Conservation (phyloP, 768 basidiomycete genomes). For the Cystobasidium ongulense region DNA sequence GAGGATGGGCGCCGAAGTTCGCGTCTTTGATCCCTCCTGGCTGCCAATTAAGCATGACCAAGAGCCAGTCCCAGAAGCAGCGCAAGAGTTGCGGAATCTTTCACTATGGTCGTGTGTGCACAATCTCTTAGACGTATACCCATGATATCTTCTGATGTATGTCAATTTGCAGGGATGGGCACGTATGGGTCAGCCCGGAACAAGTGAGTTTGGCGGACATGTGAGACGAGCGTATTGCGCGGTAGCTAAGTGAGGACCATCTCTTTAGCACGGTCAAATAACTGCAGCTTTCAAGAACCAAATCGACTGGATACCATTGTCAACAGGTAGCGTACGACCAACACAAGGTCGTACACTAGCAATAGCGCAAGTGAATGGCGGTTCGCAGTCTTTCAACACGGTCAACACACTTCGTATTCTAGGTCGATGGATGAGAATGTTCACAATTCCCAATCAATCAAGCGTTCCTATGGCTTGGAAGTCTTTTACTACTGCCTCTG, state of each 20-base stretch:
- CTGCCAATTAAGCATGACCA: constrained; percentile 39
- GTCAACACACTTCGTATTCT: constrained; percentile 44
- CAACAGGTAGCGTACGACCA: constrained; percentile 44
- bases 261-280: constrained; percentile 46
- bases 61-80: constrained; percentile 3
- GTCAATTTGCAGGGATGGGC: constrained; percentile 35
- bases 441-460: constrained; percentile 43
- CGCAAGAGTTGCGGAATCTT: constrained; percentile 10
- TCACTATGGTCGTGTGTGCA: neutral
- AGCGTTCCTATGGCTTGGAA: constrained; percentile 45
- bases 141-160: neutral
- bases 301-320: constrained; percentile 47
- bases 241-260: too few species aligned
- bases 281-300: constrained; percentile 47
- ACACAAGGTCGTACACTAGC: constrained; percentile 45
- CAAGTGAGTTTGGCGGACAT: constrained; percentile 32
- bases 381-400: constrained; percentile 39
- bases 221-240: too few species aligned
- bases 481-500: constrained; percentile 38
- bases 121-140: neutral
- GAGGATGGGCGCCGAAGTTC: constrained; percentile 43
- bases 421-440: constrained; percentile 47
- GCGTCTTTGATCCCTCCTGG: constrained; percentile 43
- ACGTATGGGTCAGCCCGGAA: constrained; percentile 22
- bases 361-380: constrained; percentile 44